phyloP scores from a whole-genome alignment of 345 rosid genomes.

The Nasturtium officinale region DNA sequence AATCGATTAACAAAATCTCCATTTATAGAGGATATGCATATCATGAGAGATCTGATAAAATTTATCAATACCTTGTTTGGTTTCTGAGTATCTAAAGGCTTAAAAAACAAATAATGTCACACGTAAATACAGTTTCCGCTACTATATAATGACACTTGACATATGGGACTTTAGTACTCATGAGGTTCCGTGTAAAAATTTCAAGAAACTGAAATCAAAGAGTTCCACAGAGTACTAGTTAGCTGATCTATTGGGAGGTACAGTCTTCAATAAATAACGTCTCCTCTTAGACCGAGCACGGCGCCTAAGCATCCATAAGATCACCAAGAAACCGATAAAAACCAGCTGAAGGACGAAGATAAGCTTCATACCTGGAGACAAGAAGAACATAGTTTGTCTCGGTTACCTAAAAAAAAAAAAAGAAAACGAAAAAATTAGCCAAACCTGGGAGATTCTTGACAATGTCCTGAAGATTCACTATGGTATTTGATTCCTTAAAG shows the following conservation, averaged over 20 bases:
- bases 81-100: background rate
- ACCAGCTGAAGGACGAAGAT: constrained; percentile 31
- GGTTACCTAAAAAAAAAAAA: too few relatives aligned
- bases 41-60: background rate
- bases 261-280: constrained; percentile 20
- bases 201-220: background rate
- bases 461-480: constrained; percentile 23
- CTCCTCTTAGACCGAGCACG: constrained; percentile 40
- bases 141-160: background rate
- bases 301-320: constrained; percentile 33
- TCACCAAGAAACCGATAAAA: constrained; percentile 36
- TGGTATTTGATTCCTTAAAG: constrained; percentile 31
- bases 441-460: constrained; percentile 46
- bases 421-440: constrained; percentile 37
- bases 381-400: too few relatives aligned
- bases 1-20: background rate
- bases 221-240: background rate
- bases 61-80: background rate
- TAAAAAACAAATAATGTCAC: constrained; percentile 16
- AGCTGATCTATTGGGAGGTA: constrained; percentile 17
- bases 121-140: constrained; percentile 1
- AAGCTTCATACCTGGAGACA: constrained; percentile 58
- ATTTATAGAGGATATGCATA: background rate
- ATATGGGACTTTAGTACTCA: background rate
- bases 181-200: constrained; percentile 1